phyloP scores from a whole-genome alignment of 345 rosid species.

The Passiflora organensis region DNA sequence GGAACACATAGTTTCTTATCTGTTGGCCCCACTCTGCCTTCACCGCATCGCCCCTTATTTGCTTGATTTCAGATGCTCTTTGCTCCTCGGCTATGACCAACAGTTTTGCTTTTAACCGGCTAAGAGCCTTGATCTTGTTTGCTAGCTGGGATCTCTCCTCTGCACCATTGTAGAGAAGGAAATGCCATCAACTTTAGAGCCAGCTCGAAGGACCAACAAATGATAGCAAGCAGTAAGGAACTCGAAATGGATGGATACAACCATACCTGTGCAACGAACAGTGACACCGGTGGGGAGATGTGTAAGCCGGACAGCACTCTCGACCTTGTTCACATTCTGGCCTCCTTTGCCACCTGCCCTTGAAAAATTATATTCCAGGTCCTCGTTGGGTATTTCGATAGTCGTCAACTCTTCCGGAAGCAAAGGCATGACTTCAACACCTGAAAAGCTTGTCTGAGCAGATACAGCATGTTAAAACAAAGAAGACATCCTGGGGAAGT shows the following conservation, averaged over 20 bases:
- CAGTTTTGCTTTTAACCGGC: conserved; percentile 78
- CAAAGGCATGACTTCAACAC: conserved; percentile 92
- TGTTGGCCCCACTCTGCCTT: conserved; percentile 99
- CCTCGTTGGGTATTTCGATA: conserved; percentile 85
- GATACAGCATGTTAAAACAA: conserved; percentile 18
- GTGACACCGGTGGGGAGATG: conserved; percentile 87
- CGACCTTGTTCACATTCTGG: conserved; percentile 94
- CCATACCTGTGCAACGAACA: conserved; percentile 78
- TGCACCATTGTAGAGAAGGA: conserved; percentile 23
- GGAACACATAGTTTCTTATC: conserved; percentile 86
- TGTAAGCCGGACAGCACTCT: conserved; percentile 84
- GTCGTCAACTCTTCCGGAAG: conserved; percentile 69
- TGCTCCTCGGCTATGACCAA: conserved; percentile 89
- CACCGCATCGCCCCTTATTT: conserved; percentile 89
- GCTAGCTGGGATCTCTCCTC: conserved; percentile 90
- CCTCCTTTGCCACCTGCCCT: conserved; percentile 99
- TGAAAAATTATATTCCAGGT: conserved; percentile 71
- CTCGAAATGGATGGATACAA: neutral
- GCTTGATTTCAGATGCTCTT: conserved; percentile 81
- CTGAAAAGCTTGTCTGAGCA: conserved; percentile 81
- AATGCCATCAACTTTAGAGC: neutral
- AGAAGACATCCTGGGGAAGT: no score
- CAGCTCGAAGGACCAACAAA: neutral
- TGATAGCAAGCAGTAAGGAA: no score
- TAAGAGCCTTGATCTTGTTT: conserved; percentile 80